Base-by-base conservation (phyloP, 192 early-diverging fungal genomes). In the Radiomyces spectabilis region DNA sequence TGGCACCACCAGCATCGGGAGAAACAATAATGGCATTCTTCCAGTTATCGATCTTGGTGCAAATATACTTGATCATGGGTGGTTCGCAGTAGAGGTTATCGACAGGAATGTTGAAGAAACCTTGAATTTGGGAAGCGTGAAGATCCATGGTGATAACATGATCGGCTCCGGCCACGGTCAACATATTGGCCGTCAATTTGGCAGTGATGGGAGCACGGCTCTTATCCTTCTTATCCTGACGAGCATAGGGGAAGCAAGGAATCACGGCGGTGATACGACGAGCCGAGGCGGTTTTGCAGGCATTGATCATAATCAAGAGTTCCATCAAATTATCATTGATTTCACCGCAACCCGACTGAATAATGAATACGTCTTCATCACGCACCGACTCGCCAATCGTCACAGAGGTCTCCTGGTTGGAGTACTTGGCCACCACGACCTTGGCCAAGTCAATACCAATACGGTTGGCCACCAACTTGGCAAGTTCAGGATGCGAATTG, bases 181-280 rank as follows among this genome's bases (percentile, higher is more conserved):
- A 76, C 86, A 97, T 95, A 69, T 87, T 95, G 33, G 95, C 94
- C 37, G 95, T 83, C 45, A 98, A 70, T 70, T 99, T 99, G 51
- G 93, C 93, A 26, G 94, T 88, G 56, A 99, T 96, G 30, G 94
- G 86, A 7, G 88, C 91, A 71, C 96, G 87, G 34, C 84, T 83
- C 81, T 97, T 98, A 75, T 98, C 93, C 85, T 96, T 97, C 79
- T 99, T 99, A 72, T 83, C 85, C 71, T 99, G 96, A 74, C 93
- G 94, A 25, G 86, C 87, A 79, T 99, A 99, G 18, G 96, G 96
- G 59, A 94, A 92, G 65, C 93, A 99, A 51, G 96, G 96, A 60
- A 99, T 82, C 52, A 98, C 91, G 29, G 92, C 92, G 32, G 93
- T 94, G 68, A 99, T 91, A 53, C 91, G 82, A 68, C 85, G 81